A percentile compares a stretch with the other conserved stretches of the same genome.
phyloP scores from a whole-genome alignment of 179 eudicot genomes.

The Kewa caespitosa region DNA sequence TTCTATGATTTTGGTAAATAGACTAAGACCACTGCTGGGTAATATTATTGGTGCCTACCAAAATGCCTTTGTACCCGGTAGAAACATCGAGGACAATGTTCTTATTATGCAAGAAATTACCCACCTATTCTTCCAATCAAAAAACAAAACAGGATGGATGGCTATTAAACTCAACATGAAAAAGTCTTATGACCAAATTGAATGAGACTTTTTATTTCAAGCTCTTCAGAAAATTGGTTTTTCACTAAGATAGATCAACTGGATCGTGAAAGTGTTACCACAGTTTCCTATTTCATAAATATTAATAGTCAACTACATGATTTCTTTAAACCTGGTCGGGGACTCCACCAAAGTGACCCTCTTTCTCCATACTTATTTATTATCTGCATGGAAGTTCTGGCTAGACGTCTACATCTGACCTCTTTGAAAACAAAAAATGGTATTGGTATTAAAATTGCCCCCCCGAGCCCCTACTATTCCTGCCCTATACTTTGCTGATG shows the following conservation, averaged over 20 bases:
- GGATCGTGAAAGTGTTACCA: neutral
- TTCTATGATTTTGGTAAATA: neutral
- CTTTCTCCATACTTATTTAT: neutral
- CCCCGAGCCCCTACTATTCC: neutral
- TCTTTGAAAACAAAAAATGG: neutral
- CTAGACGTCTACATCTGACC: neutral
- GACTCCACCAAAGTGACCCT: neutral
- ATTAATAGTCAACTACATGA: neutral
- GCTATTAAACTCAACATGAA: neutral
- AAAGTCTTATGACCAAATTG: neutral
- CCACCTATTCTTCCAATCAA: neutral
- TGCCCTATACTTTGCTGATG: neutral
- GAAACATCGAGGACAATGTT: neutral
- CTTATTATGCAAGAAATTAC: neutral
- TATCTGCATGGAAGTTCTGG: neutral
- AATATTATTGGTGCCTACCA: neutral
- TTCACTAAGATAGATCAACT: neutral
- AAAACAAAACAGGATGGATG: neutral
- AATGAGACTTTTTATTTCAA: neutral
- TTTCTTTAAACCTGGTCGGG: neutral
- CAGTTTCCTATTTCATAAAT: neutral
- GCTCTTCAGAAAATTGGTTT: neutral
- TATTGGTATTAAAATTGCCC: neutral
- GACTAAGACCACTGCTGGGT: neutral
- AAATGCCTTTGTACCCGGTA: neutral